Base-by-base conservation (phyloP, 106 monocot species). In the Apostasia shenzhenica region DNA sequence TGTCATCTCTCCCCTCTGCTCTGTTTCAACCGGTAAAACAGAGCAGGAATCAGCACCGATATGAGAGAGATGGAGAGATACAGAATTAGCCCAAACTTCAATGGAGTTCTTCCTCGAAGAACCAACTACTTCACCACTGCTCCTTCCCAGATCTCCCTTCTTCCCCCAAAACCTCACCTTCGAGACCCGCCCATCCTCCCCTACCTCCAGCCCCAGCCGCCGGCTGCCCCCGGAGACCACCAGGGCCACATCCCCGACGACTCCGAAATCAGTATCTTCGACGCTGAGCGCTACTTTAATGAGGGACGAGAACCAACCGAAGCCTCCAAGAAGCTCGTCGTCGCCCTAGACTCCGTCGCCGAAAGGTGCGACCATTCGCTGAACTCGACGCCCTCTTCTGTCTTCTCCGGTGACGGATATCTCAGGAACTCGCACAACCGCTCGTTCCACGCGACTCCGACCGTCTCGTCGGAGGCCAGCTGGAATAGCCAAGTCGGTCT, bases 401-500 rank as follows among this genome's bases (percentile, higher is more conserved):
- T 46, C 2, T 72, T 68, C 45, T 68, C 67, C 26, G 9, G 63
- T 39, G 69, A 70, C 37, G 67, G 73, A 13, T 51, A 5, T 38
- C 41, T 44, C 13, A 8, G 80, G 41, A 48, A 53, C 8, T 39
- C 57, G 14, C 49, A 73, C 11, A 59, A 40, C 38, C 43, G 58
- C n/a, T 72, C 78, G 5, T 77, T 61, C 50, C 77, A 64, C 11
- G 73, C 69, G 8, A 67, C 78, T 4, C 63, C 74, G 26, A 79
- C 92, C 5, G 74, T 55, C 8, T 81, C 85, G 1, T 92, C 92
- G 5, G 85, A 88, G 71, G 83, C 83, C 7, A 92, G 91, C 66
- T 87, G 91, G 91, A 87, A 87, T 68, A 91, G 91, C 67, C 81
- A 50, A 65, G 70, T 79, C 0, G 87, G 81, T 10, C 82, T 91